phyloP scores from a whole-genome alignment of 176 grass and related monocot genomes.

The Miscanthus lutarioriparius region DNA sequence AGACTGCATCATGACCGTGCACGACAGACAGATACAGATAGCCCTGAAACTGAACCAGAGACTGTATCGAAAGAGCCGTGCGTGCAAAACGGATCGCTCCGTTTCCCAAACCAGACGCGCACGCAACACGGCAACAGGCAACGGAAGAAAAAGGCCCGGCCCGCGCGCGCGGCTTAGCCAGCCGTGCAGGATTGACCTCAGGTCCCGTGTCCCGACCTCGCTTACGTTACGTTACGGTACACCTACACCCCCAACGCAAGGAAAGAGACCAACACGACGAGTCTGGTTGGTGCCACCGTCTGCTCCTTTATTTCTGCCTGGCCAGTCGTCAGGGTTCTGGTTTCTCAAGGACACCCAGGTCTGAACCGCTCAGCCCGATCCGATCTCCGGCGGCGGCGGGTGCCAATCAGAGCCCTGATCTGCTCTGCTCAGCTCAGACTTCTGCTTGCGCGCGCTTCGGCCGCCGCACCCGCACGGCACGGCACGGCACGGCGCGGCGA shows the following conservation, averaged over 20 bases:
- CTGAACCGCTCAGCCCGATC: background rate
- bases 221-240: background rate
- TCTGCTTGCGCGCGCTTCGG: background rate
- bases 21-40: background rate
- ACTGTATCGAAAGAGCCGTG: background rate
- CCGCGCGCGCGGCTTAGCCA: background rate
- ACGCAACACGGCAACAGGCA: background rate
- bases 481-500: background rate
- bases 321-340: background rate
- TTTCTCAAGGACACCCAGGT: background rate
- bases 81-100: background rate
- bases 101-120: background rate
- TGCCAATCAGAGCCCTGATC: background rate
- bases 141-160: background rate
- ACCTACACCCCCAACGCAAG: too few species aligned
- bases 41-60: background rate
- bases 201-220: background rate
- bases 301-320: background rate
- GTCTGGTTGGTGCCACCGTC: background rate
- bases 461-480: background rate
- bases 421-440: background rate
- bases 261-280: background rate
- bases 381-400: background rate
- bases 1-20: background rate
- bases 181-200: conserved; percentile 12